These are phyloP conservation scores for Tagetes erecta DNA, from an alignment of 129 eudicot species.

Conservation along the genomic window DNA sequence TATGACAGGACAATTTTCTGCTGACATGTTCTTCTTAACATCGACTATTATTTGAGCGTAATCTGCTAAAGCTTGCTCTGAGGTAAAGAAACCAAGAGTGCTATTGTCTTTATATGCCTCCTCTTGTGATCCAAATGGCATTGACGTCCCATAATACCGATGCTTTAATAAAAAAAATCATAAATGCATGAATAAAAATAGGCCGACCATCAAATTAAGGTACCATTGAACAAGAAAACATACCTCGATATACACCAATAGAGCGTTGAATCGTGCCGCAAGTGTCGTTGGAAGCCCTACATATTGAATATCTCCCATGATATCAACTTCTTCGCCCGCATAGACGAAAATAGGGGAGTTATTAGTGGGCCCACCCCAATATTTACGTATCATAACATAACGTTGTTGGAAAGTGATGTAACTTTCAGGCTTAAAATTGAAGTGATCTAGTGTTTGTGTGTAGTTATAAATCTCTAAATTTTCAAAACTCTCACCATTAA, in stretches of 20 bases:
- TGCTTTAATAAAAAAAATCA: slow-evolving; percentile 15
- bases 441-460: slow-evolving; percentile 39
- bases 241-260: slow-evolving; percentile 35
- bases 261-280: slow-evolving; percentile 33
- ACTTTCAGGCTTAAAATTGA: slow-evolving; percentile 31
- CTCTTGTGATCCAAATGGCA: slow-evolving; percentile 34
- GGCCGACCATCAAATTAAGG: too few species aligned
- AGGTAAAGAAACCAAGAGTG: slow-evolving; percentile 36
- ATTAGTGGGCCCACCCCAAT: slow-evolving; percentile 31
- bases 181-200: not conserved
- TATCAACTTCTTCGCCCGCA: slow-evolving; percentile 12
- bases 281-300: slow-evolving; percentile 8
- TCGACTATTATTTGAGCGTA: slow-evolving; percentile 37
- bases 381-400: slow-evolving; percentile 16
- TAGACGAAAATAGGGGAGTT: slow-evolving; percentile 33
- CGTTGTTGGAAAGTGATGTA: slow-evolving; percentile 36
- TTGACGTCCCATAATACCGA: slow-evolving; percentile 39
- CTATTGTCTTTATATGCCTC: slow-evolving; percentile 27
- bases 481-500: not conserved
- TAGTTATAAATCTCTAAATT: slow-evolving; percentile 32
- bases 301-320: slow-evolving; percentile 7
- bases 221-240: not conserved
- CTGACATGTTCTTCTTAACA: slow-evolving; percentile 31
- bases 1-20: slow-evolving; percentile 40
- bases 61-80: slow-evolving; percentile 43